Evolutionary conservation across 2,329 filamentous ascomycete species (phyloP), one percentile per base, ranked within the genome.

Genomic region (Phialophora macrospora): DNA sequence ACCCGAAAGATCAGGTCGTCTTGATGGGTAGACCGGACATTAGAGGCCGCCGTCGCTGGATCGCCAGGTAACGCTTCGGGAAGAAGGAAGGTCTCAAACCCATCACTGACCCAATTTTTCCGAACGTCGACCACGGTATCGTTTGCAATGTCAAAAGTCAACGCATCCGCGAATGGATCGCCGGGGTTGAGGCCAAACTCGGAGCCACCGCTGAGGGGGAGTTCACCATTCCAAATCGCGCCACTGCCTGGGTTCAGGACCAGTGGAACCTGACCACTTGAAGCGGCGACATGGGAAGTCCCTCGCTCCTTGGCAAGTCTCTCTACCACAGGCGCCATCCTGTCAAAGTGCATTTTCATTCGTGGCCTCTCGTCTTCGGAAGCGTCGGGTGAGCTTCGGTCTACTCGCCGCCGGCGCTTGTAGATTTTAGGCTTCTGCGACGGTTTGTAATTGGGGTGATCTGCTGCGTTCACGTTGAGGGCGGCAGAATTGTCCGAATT

Each of bases 271-370:
- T n/a, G 38, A 44, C 14, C 38, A 44, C 5, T 20, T 6, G 38
- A 7, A 44, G 5, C 38, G 17, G 14, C 48, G 8, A 5, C 6
- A 20, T 55, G 24, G 28, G 28, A 5, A 34, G 24, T 12, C 17
- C 28, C 52, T 55, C 28, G 24, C n/a, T 55, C 52, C 52, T 55
- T 55, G 3, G 68, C 66, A 26, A 70, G 55, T 11, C 68, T 59
- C 38, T 64, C 58, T 7, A 68, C 66, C 6, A 68, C 24, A 14
- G 66, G 60, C 17, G 64, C 60, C 48, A 68, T 68, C 28, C 60
- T 63, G 14, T 64, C 60, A 26, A 70, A 60, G 24, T 64, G 66
- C 46, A 70, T 59, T 26, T 67, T 64, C 48, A 69, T 51, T 4
- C 59, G 55, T 6, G 58, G 57, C 12, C 52, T 51, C 11, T 63